Evolutionary conservation across 2,329 filamentous ascomycete species (phyloP).

Genomic region (Ceratocystis variospora): DNA sequence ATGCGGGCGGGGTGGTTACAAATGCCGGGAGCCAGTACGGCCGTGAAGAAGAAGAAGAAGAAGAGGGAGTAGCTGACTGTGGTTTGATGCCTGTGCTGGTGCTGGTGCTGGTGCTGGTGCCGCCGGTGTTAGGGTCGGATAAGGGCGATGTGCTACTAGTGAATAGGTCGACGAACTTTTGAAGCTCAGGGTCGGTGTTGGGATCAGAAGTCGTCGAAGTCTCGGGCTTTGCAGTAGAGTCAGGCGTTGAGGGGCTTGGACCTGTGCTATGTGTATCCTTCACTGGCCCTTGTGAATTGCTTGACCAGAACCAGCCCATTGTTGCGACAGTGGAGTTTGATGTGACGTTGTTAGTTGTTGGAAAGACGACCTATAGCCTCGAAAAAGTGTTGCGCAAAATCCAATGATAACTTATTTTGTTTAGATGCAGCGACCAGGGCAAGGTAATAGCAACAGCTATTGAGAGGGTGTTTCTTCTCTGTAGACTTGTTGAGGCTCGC

Average conservation of each 20-base stretch:
- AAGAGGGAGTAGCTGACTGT: constrained; percentile 2
- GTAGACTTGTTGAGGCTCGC: not conserved
- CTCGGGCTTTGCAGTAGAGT: not conserved
- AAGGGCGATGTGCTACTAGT: constrained; percentile 25
- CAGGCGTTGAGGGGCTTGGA: not conserved
- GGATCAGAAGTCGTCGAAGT: constrained; percentile 20
- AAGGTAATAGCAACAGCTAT: not conserved
- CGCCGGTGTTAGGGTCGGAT: constrained; percentile 20
- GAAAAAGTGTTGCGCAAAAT: too few relatives aligned
- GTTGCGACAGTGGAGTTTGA: constrained; percentile 19
- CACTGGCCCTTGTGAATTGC: constrained; percentile 26
- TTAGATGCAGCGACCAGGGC: too few relatives aligned
- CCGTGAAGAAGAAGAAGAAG: constrained; percentile 25
- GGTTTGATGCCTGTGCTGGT: constrained; percentile 17
- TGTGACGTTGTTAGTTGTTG: not conserved
- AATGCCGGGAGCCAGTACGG: constrained; percentile 21
- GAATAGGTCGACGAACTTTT: constrained; percentile 40
- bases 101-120: constrained; percentile 20
- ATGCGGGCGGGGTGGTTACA: constrained; percentile 27
- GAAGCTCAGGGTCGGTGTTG: constrained; percentile 36
- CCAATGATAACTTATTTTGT: too few relatives aligned
- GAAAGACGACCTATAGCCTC: not conserved
- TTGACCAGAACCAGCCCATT: constrained; percentile 50
- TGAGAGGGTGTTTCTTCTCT: not conserved
- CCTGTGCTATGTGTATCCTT: not conserved